Base-by-base conservation (phyloP, 768 basidiomycete genomes). In the Lanmaoa rubissima region DNA sequence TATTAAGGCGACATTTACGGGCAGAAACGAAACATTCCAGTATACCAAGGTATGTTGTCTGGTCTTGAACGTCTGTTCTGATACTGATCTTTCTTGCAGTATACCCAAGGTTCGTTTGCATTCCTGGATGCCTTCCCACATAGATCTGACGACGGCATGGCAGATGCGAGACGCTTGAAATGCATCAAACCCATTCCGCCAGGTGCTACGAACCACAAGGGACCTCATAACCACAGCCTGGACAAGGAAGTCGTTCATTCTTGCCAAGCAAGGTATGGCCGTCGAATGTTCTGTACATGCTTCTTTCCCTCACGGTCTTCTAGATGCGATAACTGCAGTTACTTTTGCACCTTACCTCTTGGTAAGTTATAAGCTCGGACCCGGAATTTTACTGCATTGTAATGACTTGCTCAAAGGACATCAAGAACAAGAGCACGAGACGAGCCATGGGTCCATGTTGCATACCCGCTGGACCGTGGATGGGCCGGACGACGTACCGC, bases 401-500 rank as follows among this genome's bases (percentile, higher is more conserved):
- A 10, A 65, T 2, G 1, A 19, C 16, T n/a, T 6, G 3, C 11
- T 51, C 8, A 26, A 42, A 86, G 85, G 80, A 0, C 85, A 87
- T 54, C 54, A 80, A 1, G 83, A 86, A 54, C 75, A 78, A 58
- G 81, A 83, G 44, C 85, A 87, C 41, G 83, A 85, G 42, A 87
- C 85, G 0, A 75, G 75, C 16, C 85, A 87, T 54, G 86, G 85
- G 7, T 84, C 82, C 1, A 86, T 86, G 84, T 79, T 82, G 0
- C 75, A 70, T 54, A 80, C 82, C 0, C 73, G 74, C 41, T 87
- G 86, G 86, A 73, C 78, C 1, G 64, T 85, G 4, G 82, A 85
- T 51, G 80, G 79, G 1, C 76, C 77, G 1, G 79, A 83, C 10
- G 81, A 76, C n/a, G 74, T 73, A 2, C 66, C 71, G 2, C 53